These are phyloP conservation scores for Umbelopsis vinacea DNA, from an alignment of 192 early-diverging fungal genomes.

Conservation along the genomic window DNA sequence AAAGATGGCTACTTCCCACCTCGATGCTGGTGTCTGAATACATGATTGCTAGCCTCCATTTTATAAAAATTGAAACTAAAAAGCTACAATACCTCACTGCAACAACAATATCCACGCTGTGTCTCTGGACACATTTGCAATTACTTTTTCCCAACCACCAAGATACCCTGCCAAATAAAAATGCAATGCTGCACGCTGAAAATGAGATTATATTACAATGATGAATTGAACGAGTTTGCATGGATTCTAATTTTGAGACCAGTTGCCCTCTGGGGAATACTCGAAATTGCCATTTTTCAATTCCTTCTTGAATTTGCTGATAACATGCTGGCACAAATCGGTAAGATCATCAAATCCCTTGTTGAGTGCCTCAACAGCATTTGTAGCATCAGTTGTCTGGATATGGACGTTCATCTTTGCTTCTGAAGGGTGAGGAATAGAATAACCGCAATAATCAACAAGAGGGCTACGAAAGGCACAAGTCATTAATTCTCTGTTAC, in stretches of 20 bases:
- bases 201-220: conserved; percentile 20
- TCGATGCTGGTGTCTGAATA: conserved; percentile 16
- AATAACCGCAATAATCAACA: conserved; percentile 94
- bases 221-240: conserved; percentile 5
- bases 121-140: too few species aligned
- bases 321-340: conserved; percentile 71
- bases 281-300: conserved; percentile 63
- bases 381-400: conserved; percentile 86
- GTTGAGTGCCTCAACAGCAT: conserved; percentile 81
- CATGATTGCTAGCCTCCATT: conserved; percentile 22
- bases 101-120: neutral
- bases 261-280: conserved; percentile 43
- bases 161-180: neutral
- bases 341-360: conserved; percentile 88
- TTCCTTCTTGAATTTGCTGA: conserved; percentile 63
- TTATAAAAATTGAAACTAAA: neutral
- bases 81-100: neutral
- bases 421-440: conserved; percentile 97
- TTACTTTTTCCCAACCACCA: too few species aligned
- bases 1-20: conserved; percentile 21
- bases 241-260: conserved; percentile 2
- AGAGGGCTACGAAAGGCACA: conserved; percentile 61
- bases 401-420: conserved; percentile 90
- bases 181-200: neutral
- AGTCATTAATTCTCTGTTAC: neutral